Evolutionary conservation across 768 basidiomycete genomes (phyloP).

Genomic region (Cantharellus cinnabarinus): DNA sequence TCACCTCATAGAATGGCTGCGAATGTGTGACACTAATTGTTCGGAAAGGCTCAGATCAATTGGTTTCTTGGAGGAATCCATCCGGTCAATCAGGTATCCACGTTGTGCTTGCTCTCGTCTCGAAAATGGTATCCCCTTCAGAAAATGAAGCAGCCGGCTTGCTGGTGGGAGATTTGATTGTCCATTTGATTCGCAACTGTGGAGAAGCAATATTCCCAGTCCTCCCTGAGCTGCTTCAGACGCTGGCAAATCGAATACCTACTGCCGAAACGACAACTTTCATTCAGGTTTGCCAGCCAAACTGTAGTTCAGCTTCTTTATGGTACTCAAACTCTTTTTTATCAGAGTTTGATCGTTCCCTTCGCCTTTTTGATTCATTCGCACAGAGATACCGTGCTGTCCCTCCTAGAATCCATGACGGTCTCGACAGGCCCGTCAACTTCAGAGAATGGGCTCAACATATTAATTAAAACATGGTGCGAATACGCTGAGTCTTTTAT

Average conservation of each 20-base stretch:
- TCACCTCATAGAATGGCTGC: conserved; percentile 45
- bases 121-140: conserved; percentile 45
- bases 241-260: conserved; percentile 62
- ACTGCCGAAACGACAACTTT: conserved; percentile 82
- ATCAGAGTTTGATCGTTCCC: conserved; percentile 70
- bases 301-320: neutral
- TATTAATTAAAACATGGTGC: conserved; percentile 84
- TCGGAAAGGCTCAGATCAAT: conserved; percentile 68
- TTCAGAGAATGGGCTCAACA: conserved; percentile 50
- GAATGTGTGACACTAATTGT: conserved; percentile 63
- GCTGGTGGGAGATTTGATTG: conserved; percentile 84
- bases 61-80: conserved; percentile 53
- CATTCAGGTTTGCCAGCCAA: conserved; percentile 38
- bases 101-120: conserved; percentile 53
- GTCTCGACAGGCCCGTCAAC: conserved; percentile 14
- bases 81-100: conserved; percentile 57
- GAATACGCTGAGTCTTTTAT: conserved; percentile 90
- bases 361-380: conserved; percentile 86
- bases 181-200: conserved; percentile 72
- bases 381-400: conserved; percentile 60
- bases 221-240: conserved; percentile 67
- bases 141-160: conserved; percentile 86
- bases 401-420: conserved; percentile 48
- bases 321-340: neutral
- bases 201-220: conserved; percentile 66